Conservation (phyloP, 129 eudicot genomes). For the Rutidosis leptorrhynchoides region DNA sequence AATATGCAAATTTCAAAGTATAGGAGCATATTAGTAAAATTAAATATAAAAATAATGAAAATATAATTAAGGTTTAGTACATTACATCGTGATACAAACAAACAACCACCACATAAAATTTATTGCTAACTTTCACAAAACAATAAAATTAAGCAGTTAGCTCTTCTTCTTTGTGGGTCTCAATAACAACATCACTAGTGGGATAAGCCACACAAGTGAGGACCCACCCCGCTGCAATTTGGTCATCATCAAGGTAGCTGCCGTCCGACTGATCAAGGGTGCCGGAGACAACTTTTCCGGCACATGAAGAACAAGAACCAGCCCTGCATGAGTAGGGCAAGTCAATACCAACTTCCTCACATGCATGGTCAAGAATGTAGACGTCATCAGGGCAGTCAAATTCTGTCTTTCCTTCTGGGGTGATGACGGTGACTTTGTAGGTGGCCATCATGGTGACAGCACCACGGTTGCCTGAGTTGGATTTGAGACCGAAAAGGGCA, state of each 20-base stretch:
- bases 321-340: conserved; percentile 87
- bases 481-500: conserved; percentile 35
- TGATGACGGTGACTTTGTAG: conserved; percentile 60
- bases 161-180: conserved; percentile 90
- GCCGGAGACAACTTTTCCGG: conserved; percentile 57
- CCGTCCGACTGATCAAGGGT: conserved; percentile 59
- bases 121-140: neutral
- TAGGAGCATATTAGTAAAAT: neutral
- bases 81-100: neutral
- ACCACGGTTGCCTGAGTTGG: conserved; percentile 17
- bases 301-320: conserved; percentile 81
- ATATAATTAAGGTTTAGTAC: neutral
- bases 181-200: conserved; percentile 48
- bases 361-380: conserved; percentile 57
- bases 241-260: conserved; percentile 61
- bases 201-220: conserved; percentile 79
- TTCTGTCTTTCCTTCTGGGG: conserved; percentile 50
- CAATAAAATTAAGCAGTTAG: conserved; percentile 30
- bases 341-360: conserved; percentile 52
- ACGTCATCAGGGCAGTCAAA: conserved; percentile 49
- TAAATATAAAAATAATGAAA: too few relatives aligned
- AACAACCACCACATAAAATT: neutral
- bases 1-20: neutral
- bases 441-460: conserved; percentile 54
- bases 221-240: conserved; percentile 57